Base-by-base conservation (phyloP, 108 stramenopile species). In the Schizochytrium sp. region DNA sequence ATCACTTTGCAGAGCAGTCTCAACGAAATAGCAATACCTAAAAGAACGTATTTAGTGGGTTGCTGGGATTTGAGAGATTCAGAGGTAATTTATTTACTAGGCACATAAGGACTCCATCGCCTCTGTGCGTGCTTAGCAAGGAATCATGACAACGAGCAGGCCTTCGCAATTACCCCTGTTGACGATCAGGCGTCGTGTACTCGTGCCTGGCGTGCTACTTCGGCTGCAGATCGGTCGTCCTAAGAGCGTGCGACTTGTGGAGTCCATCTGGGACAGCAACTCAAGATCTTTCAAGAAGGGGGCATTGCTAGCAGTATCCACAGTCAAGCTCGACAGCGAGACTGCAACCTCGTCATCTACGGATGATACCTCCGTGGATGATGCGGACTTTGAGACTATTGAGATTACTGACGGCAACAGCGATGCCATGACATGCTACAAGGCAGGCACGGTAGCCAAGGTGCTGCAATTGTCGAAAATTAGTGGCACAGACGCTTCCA, bases 151-250 rank as follows among this genome's bases (percentile, higher is more conserved):
- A 7, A 44, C 3, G 76, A 17, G 40, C 15, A 83, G 40, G 76
- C 76, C 76, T 47, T n/a, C 50, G 76, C 50, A 83, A 53, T 53
- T 83, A 38, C 76, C 76, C 50, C 83, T 88, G 88, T 61, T 72
- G 72, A 47, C 58, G 47, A 88, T 88, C 46, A 45, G 72, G 10
- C 45, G 47, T 12, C 72, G 72, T n/a, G 61, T 88, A 46, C 72
- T 72, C 61, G 44, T 88, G 61, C 61, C 61, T 5, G 88, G 72
- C 15, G 72, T 88, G 19, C 88, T 88, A 46, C 72, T 88, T 44
- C 59, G 88, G 45, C 61, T 88, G 15, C 72, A 72, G 88, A 72
- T 72, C 58, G 88, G 72, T 7, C 60, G 72, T 8, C 72, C 72
- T 3, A 88, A 88, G 38, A 61, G 46, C 61, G 72, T 88, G 59